These are phyloP conservation scores for Hygrocybe coccinea DNA, from an alignment of 768 basidiomycete species.

Conservation along the genomic window DNA sequence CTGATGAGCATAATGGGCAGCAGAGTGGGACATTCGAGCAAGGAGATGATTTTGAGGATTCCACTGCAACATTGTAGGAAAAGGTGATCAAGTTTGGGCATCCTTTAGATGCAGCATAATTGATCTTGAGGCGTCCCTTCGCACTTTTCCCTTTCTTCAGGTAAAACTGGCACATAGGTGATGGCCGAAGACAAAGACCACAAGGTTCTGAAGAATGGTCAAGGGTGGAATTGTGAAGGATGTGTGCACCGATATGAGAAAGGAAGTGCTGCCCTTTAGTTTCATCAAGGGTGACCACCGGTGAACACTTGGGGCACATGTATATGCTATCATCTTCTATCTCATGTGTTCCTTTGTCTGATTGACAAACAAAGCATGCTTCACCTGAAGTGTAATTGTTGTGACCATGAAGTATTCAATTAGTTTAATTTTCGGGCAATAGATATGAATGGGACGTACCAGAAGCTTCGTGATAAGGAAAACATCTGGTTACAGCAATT, in stretches of 20 bases:
- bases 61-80: slow-evolving; percentile 15
- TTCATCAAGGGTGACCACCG: slow-evolving; percentile 9
- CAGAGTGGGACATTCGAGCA: slow-evolving; percentile 25
- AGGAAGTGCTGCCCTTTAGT: slow-evolving; percentile 16
- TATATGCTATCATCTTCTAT: not conserved
- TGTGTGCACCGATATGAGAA: slow-evolving; percentile 26
- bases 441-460: slow-evolving; percentile 9
- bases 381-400: slow-evolving; percentile 8
- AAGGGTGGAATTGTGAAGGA: slow-evolving; percentile 20
- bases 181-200: slow-evolving; percentile 24
- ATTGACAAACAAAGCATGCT: slow-evolving; percentile 21
- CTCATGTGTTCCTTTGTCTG: not conserved
- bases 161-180: slow-evolving; percentile 17
- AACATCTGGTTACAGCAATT: slow-evolving; percentile 9
- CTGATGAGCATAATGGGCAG: slow-evolving; percentile 11
- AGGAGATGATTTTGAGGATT: slow-evolving; percentile 13
- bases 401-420: not conserved
- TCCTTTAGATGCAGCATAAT: slow-evolving; percentile 9
- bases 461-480: slow-evolving; percentile 20
- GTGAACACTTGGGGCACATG: slow-evolving; percentile 4
- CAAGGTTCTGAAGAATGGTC: slow-evolving; percentile 17
- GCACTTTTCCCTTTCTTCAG: slow-evolving; percentile 22
- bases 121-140: slow-evolving; percentile 12
- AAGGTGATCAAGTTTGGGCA: slow-evolving; percentile 18
- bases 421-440: not conserved